A percentile compares a stretch with the other conserved stretches of the same genome.
Conservation (phyloP, 257 asterid species). For the Jacaranda mimosifolia region DNA sequence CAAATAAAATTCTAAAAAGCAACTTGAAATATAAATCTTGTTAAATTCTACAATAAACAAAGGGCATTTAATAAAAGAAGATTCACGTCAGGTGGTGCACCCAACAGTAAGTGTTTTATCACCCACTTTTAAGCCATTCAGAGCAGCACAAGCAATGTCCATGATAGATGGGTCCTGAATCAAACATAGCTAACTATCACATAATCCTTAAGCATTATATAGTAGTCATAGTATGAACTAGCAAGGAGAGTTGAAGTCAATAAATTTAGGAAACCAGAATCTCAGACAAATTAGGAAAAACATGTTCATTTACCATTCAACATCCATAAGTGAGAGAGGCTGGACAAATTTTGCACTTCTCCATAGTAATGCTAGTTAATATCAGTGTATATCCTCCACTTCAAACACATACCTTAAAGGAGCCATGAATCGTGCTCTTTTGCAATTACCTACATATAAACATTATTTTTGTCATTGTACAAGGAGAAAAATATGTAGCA, state of each 20-base stretch:
- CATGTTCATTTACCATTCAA: background rate
- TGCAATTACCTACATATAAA: no score
- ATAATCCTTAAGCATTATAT: conserved; percentile 31
- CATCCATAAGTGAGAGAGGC: no score
- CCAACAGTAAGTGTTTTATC: conserved; percentile 70
- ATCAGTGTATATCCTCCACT: no score
- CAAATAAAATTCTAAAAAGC: no score
- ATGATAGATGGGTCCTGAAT: conserved; percentile 65
- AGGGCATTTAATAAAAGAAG: conserved; percentile 27
- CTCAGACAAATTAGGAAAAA: background rate
- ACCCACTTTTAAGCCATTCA: conserved; percentile 67
- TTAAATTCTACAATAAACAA: no score
- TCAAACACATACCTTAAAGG: no score
- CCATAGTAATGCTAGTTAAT: no score
- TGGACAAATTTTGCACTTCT: no score
- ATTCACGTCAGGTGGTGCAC: conserved; percentile 62
- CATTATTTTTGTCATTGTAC: no score
- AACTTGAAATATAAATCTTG: no score
- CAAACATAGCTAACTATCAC: conserved; percentile 32
- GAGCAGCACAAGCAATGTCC: conserved; percentile 71
- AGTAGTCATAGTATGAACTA: conserved; percentile 29
- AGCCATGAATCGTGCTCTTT: no score
- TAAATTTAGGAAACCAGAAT: conserved; percentile 21
- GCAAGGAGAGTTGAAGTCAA: conserved; percentile 18
- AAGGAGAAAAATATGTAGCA: no score